These are phyloP conservation scores for Penicillium sp. DNA, from an alignment of 2,329 filamentous ascomycete species.

Conservation along the genomic window DNA sequence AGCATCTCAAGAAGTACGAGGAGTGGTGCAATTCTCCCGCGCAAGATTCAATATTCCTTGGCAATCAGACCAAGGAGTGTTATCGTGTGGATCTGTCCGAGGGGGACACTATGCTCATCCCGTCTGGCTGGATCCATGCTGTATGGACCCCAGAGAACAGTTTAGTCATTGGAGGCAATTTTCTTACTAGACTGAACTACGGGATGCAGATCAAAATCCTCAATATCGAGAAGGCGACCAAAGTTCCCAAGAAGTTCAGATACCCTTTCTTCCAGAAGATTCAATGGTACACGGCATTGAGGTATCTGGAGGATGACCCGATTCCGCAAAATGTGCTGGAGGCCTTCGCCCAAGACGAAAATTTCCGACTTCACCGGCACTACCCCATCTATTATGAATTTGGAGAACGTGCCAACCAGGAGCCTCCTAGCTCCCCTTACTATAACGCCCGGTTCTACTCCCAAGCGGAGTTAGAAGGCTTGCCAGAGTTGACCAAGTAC, in stretches of 20 bases:
- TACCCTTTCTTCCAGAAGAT: conserved; percentile 70
- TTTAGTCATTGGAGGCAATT: conserved; percentile 70
- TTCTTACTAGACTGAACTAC: conserved; percentile 64
- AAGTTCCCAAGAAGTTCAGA: conserved; percentile 64
- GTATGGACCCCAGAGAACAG: conserved; percentile 71
- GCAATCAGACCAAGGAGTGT: conserved; percentile 64
- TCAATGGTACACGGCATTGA: conserved; percentile 66
- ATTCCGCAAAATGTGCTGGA: conserved; percentile 58
- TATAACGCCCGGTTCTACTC: conserved; percentile 63
- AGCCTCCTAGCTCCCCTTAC: conserved; percentile 52
- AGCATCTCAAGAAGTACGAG: conserved; percentile 68
- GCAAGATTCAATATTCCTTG: conserved; percentile 66
- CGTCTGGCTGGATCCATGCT: conserved; percentile 70
- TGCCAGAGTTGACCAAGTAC: conserved; percentile 60
- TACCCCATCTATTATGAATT: conserved; percentile 60
- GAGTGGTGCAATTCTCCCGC: conserved; percentile 68
- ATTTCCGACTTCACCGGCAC: conserved; percentile 53
- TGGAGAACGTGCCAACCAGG: conserved; percentile 53
- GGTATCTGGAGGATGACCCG: conserved; percentile 64
- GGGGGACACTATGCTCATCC: conserved; percentile 70
- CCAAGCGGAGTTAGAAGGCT: conserved; percentile 61
- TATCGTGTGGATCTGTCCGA: conserved; percentile 65
- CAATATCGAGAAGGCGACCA: conserved; percentile 66
- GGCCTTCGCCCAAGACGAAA: conserved; percentile 55
- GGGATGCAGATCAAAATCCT: conserved; percentile 65